A percentile compares a stretch with the other conserved stretches of the same genome.
These are phyloP conservation scores for Sclerotinia minor DNA, from an alignment of 2,329 filamentous ascomycete genomes.

Conservation along the genomic window DNA sequence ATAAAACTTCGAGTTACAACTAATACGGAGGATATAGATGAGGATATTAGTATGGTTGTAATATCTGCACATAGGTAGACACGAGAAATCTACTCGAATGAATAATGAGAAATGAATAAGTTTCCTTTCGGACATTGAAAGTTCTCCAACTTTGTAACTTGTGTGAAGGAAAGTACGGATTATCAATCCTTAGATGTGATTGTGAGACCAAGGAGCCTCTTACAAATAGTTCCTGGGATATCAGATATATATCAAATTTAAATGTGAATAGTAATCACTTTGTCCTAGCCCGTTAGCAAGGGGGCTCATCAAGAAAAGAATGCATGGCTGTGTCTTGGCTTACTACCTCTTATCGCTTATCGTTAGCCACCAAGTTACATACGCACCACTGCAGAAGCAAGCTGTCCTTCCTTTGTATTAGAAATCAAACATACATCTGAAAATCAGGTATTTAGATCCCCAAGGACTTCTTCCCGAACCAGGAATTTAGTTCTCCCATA, in stretches of 20 bases:
- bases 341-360: slow-evolving; percentile 17
- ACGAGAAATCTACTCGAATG: background rate
- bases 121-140: background rate
- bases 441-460: slow-evolving; percentile 17
- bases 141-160: background rate
- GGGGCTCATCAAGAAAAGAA: too few species aligned
- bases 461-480: background rate
- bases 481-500: background rate
- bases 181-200: background rate
- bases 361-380: slow-evolving; percentile 3
- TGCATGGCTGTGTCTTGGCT: too few species aligned
- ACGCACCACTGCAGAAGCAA: slow-evolving; percentile 13
- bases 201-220: background rate
- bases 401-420: slow-evolving; percentile 20
- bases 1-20: background rate
- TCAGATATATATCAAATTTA: too few species aligned
- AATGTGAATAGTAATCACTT: background rate
- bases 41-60: slow-evolving; percentile 14
- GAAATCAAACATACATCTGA: slow-evolving; percentile 19
- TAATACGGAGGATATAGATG: slow-evolving; percentile 5
- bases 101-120: slow-evolving; percentile 10
- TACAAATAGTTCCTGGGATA: background rate
- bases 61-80: background rate
- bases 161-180: background rate
- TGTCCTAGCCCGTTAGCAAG: too few species aligned